Percentiles rank a stretch among this genome's conserved stretches.
Evolutionary conservation across 768 basidiomycete genomes (phyloP).

Genomic region (Russula dissimulans): DNA sequence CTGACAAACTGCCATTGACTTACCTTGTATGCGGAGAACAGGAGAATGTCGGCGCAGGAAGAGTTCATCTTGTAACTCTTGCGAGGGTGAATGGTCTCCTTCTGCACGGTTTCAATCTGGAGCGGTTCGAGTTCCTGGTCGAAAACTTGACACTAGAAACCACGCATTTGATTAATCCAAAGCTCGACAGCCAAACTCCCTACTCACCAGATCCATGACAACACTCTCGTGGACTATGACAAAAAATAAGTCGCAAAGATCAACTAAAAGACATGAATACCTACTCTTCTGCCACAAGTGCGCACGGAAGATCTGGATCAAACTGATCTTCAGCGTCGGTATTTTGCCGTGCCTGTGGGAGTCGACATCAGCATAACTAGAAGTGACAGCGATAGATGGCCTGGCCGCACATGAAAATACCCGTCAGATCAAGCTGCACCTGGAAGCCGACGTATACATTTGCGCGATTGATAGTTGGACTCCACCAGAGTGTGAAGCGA

Average conservation of each 20-base stretch:
- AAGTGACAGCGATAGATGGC: neutral
- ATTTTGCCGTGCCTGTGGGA: slow-evolving; percentile 86
- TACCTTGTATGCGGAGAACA: slow-evolving; percentile 91
- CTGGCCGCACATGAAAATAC: slow-evolving; percentile 72
- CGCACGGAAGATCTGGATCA: slow-evolving; percentile 99
- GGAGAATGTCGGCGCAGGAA: slow-evolving; percentile 95
- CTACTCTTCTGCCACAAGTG: slow-evolving; percentile 99
- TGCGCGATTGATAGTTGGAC: slow-evolving; percentile 96
- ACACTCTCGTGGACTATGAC: slow-evolving; percentile 76
- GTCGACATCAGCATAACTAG: slow-evolving; percentile 1
- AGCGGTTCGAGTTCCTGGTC: slow-evolving; percentile 97
- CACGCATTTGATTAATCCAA: neutral
- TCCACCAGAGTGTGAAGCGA: slow-evolving; percentile 99
- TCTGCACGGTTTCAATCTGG: slow-evolving; percentile 98
- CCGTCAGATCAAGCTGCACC: slow-evolving; percentile 95
- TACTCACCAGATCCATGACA: slow-evolving; percentile 74
- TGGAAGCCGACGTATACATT: slow-evolving; percentile 99
- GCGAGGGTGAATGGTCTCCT: slow-evolving; percentile 98
- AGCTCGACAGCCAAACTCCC: neutral
- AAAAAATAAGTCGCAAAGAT: slow-evolving; percentile 6
- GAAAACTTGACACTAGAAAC: slow-evolving; percentile 82
- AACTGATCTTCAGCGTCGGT: slow-evolving; percentile 93
- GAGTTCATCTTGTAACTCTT: slow-evolving; percentile 99
- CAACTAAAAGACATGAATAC: slow-evolving; percentile 22
- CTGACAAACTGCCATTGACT: neutral